phyloP scores from a whole-genome alignment of 768 basidiomycete genomes.

The Plicaturopsis crispa region DNA sequence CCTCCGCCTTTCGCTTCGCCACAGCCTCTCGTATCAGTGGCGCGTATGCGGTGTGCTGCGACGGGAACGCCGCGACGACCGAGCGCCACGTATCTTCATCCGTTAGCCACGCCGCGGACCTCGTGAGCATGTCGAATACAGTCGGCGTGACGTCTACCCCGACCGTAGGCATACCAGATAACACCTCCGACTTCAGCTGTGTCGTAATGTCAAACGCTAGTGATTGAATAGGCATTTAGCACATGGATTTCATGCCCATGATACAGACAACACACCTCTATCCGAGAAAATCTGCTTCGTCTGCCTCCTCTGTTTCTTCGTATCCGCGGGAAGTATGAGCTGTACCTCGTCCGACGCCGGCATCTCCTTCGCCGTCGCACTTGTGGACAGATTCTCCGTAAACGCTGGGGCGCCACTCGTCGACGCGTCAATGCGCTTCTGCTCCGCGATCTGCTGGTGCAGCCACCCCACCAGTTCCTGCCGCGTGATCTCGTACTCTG shows the following conservation, averaged over 20 bases:
- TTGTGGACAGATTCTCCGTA: conserved; percentile 22
- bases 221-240: no score
- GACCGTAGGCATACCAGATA: conserved; percentile 57
- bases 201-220: no score
- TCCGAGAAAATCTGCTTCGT: conserved; percentile 65
- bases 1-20: conserved; percentile 53
- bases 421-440: conserved; percentile 63
- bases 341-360: conserved; percentile 41
- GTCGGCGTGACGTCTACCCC: conserved; percentile 58
- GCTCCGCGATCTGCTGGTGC: conserved; percentile 71
- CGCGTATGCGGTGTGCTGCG: conserved; percentile 54
- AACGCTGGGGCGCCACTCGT: conserved; percentile 49
- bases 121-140: conserved; percentile 58
- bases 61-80: conserved; percentile 46
- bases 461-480: conserved; percentile 72
- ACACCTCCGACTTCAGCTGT: conserved; percentile 51
- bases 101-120: conserved; percentile 52
- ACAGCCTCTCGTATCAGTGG: conserved; percentile 62
- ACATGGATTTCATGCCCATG: no score
- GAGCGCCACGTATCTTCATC: conserved; percentile 74
- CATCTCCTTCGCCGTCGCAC: conserved; percentile 23
- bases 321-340: conserved; percentile 58
- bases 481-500: conserved; percentile 67
- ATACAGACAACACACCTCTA: conserved; percentile 45
- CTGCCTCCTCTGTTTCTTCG: conserved; percentile 68